These are phyloP conservation scores for Trichoderma guizhouense DNA, from an alignment of 2,329 filamentous ascomycete species.

Conservation along the genomic window DNA sequence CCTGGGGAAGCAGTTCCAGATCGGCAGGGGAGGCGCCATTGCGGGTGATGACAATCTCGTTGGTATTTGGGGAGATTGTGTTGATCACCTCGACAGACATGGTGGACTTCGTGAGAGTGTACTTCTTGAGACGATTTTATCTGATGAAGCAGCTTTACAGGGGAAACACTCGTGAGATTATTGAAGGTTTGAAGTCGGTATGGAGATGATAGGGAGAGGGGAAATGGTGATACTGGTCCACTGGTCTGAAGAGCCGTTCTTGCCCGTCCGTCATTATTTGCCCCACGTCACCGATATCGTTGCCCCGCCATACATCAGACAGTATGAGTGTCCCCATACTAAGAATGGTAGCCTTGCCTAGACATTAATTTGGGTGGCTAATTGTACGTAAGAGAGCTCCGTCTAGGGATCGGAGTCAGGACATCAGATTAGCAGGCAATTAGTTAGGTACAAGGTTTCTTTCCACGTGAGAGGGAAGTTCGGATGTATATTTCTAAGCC, in stretches of 20 bases:
- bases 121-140: background rate
- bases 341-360: background rate
- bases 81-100: conserved; percentile 65
- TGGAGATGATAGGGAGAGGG: conserved; percentile 11
- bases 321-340: background rate
- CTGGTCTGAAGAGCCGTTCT: background rate
- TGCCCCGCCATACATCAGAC: conserved; percentile 6
- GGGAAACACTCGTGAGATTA: background rate
- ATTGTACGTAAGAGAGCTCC: background rate
- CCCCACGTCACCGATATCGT: conserved; percentile 19
- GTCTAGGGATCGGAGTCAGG: background rate
- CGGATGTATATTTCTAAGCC: background rate
- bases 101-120: background rate
- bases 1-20: conserved; percentile 66
- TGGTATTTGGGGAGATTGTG: conserved; percentile 89
- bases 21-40: conserved; percentile 70
- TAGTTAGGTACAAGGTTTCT: background rate
- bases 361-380: background rate
- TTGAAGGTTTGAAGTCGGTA: background rate
- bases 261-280: conserved; percentile 9
- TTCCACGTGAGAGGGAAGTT: background rate
- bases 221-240: background rate
- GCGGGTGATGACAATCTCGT: conserved; percentile 76
- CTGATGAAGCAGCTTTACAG: background rate
- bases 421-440: background rate